Evolutionary conservation across 345 rosid species (phyloP).

Genomic region (Pelargonium nanum): DNA sequence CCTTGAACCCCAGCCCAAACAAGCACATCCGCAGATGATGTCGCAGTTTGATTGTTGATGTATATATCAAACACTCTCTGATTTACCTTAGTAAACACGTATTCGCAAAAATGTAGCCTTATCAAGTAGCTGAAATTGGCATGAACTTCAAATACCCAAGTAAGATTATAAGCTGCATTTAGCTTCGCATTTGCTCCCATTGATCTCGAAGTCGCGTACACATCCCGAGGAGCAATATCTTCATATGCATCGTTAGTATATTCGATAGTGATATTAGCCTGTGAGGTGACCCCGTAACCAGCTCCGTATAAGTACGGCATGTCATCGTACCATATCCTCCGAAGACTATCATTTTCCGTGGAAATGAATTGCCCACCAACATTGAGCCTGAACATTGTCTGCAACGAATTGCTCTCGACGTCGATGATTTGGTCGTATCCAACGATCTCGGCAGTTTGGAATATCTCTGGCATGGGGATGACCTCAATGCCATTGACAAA

Average conservation of each 20-base stretch:
- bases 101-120: constrained; percentile 27
- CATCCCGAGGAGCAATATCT: constrained; percentile 10
- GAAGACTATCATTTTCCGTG: constrained; percentile 26
- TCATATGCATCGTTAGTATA: constrained; percentile 5
- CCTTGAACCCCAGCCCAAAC: constrained; percentile 11
- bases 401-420: constrained; percentile 17
- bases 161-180: constrained; percentile 10
- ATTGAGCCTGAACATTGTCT: constrained; percentile 48
- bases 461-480: constrained; percentile 28
- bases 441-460: constrained; percentile 19
- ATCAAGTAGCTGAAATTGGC: constrained; percentile 20
- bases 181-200: constrained; percentile 8
- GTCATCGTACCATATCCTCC: constrained; percentile 32
- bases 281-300: constrained; percentile 8
- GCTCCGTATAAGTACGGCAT: constrained; percentile 11
- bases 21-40: constrained; percentile 11
- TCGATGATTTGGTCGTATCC: constrained; percentile 19
- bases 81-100: background rate
- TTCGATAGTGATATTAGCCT: background rate
- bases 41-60: constrained; percentile 18
- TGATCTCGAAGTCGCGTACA: constrained; percentile 13
- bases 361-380: constrained; percentile 43
- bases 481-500: constrained; percentile 60
- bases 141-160: constrained; percentile 20
- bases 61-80: constrained; percentile 19